Evolutionary conservation across 108 stramenopile genomes (phyloP).

Genomic region (Fistulifera pelliculosa): DNA sequence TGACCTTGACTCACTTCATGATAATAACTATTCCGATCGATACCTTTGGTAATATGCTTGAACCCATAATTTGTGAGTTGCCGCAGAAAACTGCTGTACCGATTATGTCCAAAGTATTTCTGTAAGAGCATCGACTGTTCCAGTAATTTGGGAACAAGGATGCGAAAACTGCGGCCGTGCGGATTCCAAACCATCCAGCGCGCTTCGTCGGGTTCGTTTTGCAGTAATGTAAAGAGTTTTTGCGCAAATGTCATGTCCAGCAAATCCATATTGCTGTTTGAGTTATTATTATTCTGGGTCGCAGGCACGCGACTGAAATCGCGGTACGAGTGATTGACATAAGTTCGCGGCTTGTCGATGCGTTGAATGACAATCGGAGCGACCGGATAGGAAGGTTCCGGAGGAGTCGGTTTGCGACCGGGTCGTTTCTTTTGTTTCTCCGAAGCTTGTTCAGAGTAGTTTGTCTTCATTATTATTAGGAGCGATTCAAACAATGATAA

Average conservation of each 20-base stretch:
- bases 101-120: slow-evolving; percentile 66
- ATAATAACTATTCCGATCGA: slow-evolving; percentile 47
- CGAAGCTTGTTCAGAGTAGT: no score
- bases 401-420: no score
- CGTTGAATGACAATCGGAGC: no score
- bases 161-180: slow-evolving; percentile 56
- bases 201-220: neutral
- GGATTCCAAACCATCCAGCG: slow-evolving; percentile 46
- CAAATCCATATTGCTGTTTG: neutral
- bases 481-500: no score
- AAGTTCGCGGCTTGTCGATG: neutral
- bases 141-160: slow-evolving; percentile 32
- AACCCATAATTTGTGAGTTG: slow-evolving; percentile 60
- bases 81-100: slow-evolving; percentile 59
- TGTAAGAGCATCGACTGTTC: slow-evolving; percentile 5
- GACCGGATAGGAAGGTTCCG: no score
- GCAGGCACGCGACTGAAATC: neutral
- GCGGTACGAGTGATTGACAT: neutral
- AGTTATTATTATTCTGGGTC: neutral
- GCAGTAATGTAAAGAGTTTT: slow-evolving; percentile 12
- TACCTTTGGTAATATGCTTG: slow-evolving; percentile 26
- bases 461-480: no score
- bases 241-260: slow-evolving; percentile 15
- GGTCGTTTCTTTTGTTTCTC: no score
- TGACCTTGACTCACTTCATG: slow-evolving; percentile 30